These are phyloP conservation scores for Ormosia semicastrata DNA, from an alignment of 306 rosid species.

Conservation along the genomic window DNA sequence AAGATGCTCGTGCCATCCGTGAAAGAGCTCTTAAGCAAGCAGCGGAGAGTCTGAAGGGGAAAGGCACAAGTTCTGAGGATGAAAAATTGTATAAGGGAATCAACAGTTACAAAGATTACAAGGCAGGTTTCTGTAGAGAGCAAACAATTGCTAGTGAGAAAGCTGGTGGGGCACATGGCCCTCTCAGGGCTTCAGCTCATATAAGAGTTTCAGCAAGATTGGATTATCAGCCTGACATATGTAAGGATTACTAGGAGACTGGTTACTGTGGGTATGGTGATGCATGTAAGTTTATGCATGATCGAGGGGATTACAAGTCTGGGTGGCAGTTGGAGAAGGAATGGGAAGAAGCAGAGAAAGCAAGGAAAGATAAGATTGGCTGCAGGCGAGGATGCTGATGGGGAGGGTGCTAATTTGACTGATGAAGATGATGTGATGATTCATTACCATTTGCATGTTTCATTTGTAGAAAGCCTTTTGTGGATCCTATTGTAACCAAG, in stretches of 20 bases:
- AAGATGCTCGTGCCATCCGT: constrained; percentile 74
- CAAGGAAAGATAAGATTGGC: constrained; percentile 78
- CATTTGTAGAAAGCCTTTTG: constrained; percentile 79
- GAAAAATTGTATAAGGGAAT: constrained; percentile 69
- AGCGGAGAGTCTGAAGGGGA: constrained; percentile 60
- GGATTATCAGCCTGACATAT: constrained; percentile 91
- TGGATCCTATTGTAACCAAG: constrained; percentile 77
- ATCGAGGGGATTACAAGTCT: constrained; percentile 88
- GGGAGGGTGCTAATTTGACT: constrained; percentile 36
- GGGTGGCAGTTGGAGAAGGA: constrained; percentile 96
- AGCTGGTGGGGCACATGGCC: constrained; percentile 90
- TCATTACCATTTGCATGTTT: constrained; percentile 78
- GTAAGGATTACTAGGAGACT: constrained; percentile 89
- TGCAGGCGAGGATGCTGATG: constrained; percentile 46
- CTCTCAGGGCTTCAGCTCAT: constrained; percentile 90
- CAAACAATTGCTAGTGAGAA: constrained; percentile 78
- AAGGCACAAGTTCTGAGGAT: constrained; percentile 37
- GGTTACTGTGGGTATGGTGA: constrained; percentile 89
- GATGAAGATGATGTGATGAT: constrained; percentile 45
- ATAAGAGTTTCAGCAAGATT: constrained; percentile 79
- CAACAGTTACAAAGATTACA: constrained; percentile 66
- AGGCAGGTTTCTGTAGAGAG: constrained; percentile 82
- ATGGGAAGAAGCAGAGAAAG: constrained; percentile 91
- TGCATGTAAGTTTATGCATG: constrained; percentile 89
- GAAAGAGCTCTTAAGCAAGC: constrained; percentile 79